Conservation (phyloP, 257 asterid species). For the Penstemon eatonii region DNA sequence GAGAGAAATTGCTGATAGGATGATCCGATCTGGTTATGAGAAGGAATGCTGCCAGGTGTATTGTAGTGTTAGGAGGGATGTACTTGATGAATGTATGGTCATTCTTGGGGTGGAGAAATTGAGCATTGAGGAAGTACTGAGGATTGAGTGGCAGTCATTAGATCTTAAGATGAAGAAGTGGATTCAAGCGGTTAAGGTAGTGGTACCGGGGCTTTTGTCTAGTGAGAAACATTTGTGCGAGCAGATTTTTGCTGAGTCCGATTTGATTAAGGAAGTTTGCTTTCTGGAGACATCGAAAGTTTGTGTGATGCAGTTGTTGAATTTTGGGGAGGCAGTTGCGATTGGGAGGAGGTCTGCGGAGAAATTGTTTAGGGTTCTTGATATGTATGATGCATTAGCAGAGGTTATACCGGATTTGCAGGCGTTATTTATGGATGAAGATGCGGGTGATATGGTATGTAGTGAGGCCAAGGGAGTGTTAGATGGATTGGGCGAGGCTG, state of each 20-base stretch:
- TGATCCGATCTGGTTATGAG: conserved; percentile 89
- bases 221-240: conserved; percentile 73
- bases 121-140: conserved; percentile 98
- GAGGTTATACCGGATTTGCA: conserved; percentile 61
- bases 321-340: conserved; percentile 87
- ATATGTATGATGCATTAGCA: conserved; percentile 74
- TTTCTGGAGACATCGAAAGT: conserved; percentile 82
- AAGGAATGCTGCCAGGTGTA: conserved; percentile 95
- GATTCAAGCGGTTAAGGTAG: conserved; percentile 78
- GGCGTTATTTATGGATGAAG: conserved; percentile 60
- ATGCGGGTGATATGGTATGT: conserved; percentile 70
- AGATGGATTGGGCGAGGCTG: conserved; percentile 76
- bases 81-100: conserved; percentile 74
- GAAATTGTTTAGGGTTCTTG: conserved; percentile 80
- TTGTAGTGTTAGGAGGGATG: conserved; percentile 79
- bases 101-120: conserved; percentile 79
- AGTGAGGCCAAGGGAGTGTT: conserved; percentile 76
- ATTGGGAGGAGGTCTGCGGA: conserved; percentile 73
- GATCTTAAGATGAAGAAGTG: conserved; percentile 95
- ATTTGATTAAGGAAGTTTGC: conserved; percentile 72
- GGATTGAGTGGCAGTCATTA: conserved; percentile 72
- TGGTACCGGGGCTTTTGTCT: conserved; percentile 61
- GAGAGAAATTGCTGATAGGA: conserved; percentile 78
- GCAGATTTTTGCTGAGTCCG: conserved; percentile 67
- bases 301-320: conserved; percentile 81